These are phyloP conservation scores for Aspergillus candidus DNA, from an alignment of 2,329 filamentous ascomycete genomes.

Conservation along the genomic window DNA sequence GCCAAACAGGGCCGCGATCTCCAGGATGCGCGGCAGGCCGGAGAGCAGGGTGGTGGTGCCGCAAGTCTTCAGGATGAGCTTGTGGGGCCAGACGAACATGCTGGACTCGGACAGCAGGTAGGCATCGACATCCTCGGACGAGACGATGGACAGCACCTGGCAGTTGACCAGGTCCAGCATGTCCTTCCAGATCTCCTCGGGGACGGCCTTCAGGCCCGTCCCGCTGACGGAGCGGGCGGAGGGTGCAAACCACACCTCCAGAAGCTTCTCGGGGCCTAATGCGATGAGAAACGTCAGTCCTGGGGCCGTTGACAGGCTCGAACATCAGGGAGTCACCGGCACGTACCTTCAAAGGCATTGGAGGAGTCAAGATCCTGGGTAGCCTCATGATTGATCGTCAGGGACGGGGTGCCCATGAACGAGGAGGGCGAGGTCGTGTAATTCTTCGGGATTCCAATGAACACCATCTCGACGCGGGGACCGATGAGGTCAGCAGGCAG, in stretches of 20 bases:
- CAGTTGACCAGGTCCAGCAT: conserved; percentile 99
- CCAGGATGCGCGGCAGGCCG: conserved; percentile 82
- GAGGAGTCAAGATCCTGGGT: conserved; percentile 86
- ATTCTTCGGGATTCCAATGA: conserved; percentile 70
- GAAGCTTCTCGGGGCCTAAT: conserved; percentile 83
- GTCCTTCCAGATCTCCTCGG: conserved; percentile 79
- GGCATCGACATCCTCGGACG: conserved; percentile 89
- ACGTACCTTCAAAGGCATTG: conserved; percentile 87
- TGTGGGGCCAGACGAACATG: conserved; percentile 99
- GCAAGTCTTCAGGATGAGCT: conserved; percentile 97
- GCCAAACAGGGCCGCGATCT: conserved; percentile 80
- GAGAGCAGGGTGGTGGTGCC: conserved; percentile 91
- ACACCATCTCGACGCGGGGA: conserved; percentile 66
- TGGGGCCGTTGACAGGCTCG: conserved; percentile 4
- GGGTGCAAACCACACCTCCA: conserved; percentile 96
- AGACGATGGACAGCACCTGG: conserved; percentile 90
- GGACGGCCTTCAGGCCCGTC: conserved; percentile 78
- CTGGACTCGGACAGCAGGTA: conserved; percentile 97
- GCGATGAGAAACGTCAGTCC: conserved; percentile 15
- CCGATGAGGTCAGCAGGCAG: conserved; percentile 14
- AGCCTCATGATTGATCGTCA: conserved; percentile 96
- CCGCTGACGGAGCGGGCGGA: conserved; percentile 65
- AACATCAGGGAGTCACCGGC: not conserved
- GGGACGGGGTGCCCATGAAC: conserved; percentile 70
- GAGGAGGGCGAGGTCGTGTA: conserved; percentile 77